Base-by-base conservation (phyloP, 208 protist genomes). In the Acanthamoeba divionensis region DNA sequence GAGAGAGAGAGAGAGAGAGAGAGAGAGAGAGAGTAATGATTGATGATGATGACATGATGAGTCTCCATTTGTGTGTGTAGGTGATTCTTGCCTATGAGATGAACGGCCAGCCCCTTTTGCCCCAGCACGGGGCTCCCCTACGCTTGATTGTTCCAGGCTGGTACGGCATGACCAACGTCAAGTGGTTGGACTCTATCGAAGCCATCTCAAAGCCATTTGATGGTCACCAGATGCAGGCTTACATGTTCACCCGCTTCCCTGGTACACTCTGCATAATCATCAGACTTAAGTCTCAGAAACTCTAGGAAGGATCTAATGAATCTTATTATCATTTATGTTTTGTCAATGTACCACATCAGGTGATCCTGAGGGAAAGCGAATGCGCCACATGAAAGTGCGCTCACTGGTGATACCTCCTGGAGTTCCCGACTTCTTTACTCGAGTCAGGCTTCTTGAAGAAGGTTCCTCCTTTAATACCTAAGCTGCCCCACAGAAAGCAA, bases 41-140 rank as follows among this genome's bases (percentile, higher is more conserved):
- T 7, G 3, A 13, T 54, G 41, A 12, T 52, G 9, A 9, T 38
- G n/a, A 15, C 67, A 79, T 41, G 41, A 82, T 50, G 71, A 29
- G 7, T 38, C 15, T 57, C n/a, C 18, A 90, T 52, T 31, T 29
- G 63, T 13, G 0, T 0, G 82, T 80, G 44, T 94, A 97, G 77
- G 95, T 96, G 57, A 67, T 97, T 10, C 33, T 97, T 3, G 96
- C 96, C 13, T 97, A 93, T 52, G 90, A 97, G 93, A 97, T 97
- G 96, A 97, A 97, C 92, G 96, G 95, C 7, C 62, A 91, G 73
- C 57, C 83, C 10, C 65, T 97, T 33, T 95, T 95, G 10, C 71
- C 36, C 8, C 95, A 97, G 71, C 95, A 97, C 87, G 96, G 96
- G 29, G 94, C 90, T 83, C 96, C 96, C 6, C 66, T 97, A 41